Evolutionary conservation across 176 grass and related monocot genomes (phyloP).

Genomic region (Rhynchospora tenuis): DNA sequence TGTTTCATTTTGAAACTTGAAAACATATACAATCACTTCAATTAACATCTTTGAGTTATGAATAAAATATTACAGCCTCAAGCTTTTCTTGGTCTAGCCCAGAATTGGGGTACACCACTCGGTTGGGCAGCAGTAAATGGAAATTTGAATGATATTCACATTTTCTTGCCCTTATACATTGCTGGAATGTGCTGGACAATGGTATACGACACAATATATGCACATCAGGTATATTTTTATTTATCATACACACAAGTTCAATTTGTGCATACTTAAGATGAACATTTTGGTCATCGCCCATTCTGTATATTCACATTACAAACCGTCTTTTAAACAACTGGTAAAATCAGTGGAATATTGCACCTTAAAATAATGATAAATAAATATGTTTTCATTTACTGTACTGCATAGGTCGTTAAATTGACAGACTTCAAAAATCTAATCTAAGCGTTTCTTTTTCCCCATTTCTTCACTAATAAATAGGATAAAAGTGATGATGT

Average conservation of each 20-base stretch:
- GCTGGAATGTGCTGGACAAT: conserved; percentile 41
- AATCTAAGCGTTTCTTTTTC: no score
- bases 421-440: no score
- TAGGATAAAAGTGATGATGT: conserved; percentile 44
- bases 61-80: conserved; percentile 23
- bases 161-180: conserved; percentile 29
- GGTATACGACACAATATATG: conserved; percentile 46
- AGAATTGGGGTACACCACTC: conserved; percentile 35
- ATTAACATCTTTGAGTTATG: neutral
- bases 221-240: conserved; percentile 30
- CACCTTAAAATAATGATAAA: no score
- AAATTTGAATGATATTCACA: conserved; percentile 28
- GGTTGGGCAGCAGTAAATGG: conserved; percentile 35
- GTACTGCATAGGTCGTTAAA: no score
- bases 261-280: no score
- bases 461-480: neutral
- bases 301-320: no score
- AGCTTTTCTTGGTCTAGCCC: conserved; percentile 34
- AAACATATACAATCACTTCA: neutral
- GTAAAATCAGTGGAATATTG: no score
- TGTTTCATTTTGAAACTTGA: neutral
- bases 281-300: no score
- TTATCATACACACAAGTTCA: no score
- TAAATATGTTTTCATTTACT: no score
- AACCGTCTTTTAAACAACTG: no score